A percentile compares a stretch with the other conserved stretches of the same genome.
phyloP scores from a whole-genome alignment of 106 monocot species.

The Apostasia ramifera region DNA sequence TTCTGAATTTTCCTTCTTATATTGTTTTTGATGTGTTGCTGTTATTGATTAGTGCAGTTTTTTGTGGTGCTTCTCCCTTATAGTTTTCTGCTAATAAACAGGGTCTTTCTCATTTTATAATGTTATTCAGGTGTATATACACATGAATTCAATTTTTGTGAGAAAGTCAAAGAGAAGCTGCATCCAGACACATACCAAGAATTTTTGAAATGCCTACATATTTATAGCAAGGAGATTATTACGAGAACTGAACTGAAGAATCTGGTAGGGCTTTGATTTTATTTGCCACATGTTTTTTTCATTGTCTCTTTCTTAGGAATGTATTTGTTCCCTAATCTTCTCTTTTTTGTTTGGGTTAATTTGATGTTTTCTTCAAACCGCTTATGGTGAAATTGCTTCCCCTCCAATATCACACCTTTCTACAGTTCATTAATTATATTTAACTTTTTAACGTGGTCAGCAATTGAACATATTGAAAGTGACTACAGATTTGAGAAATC shows the following conservation, averaged over 20 bases:
- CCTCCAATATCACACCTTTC: too few species aligned
- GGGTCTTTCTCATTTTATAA: not conserved
- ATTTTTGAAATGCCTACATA: conserved; percentile 93
- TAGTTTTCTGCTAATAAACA: too few species aligned
- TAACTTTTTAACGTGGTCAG: too few species aligned
- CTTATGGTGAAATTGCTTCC: too few species aligned
- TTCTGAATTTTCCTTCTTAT: not conserved
- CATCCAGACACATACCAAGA: conserved; percentile 79
- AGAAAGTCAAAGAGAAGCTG: conserved; percentile 91
- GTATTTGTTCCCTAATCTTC: too few species aligned
- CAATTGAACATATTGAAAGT: too few species aligned
- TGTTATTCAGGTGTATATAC: conserved; percentile 54
- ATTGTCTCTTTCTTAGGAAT: too few species aligned
- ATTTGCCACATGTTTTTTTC: not conserved
- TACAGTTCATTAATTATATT: too few species aligned
- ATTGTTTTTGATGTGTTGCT: conserved; percentile 1
- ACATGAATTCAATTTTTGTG: conserved; percentile 74
- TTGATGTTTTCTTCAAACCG: too few species aligned
- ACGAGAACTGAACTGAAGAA: conserved; percentile 71
- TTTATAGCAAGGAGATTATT: conserved; percentile 91
- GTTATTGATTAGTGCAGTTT: not conserved
- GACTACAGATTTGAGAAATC: too few species aligned
- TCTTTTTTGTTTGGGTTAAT: too few species aligned
- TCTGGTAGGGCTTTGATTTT: conserved; percentile 36
- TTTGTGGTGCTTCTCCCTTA: not conserved